Conservation (phyloP, 2,329 filamentous ascomycete species). For the Anisogramma anomala region DNA sequence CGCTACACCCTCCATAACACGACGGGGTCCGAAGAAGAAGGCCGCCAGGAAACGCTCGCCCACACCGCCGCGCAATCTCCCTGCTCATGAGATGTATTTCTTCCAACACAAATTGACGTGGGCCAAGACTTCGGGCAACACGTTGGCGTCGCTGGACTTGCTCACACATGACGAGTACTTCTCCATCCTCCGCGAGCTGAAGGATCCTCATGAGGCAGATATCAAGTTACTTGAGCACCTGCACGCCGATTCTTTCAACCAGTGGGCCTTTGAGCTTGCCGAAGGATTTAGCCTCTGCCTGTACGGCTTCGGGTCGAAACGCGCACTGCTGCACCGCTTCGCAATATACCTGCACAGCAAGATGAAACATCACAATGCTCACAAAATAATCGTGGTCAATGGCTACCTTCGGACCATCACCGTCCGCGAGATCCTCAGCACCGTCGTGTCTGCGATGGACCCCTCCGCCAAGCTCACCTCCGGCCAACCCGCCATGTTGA, state of each 20-base stretch:
- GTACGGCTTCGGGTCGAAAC: slow-evolving; percentile 88
- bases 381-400: slow-evolving; percentile 72
- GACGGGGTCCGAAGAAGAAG: slow-evolving; percentile 34
- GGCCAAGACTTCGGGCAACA: slow-evolving; percentile 78
- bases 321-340: slow-evolving; percentile 61
- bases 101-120: slow-evolving; percentile 77
- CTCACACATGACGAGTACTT: slow-evolving; percentile 93
- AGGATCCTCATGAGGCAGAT: slow-evolving; percentile 60
- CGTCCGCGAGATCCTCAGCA: slow-evolving; percentile 57
- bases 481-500: slow-evolving; percentile 55
- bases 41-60: slow-evolving; percentile 51
- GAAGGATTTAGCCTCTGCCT: slow-evolving; percentile 82
- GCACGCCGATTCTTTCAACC: slow-evolving; percentile 71
- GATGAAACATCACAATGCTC: slow-evolving; percentile 25
- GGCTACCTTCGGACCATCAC: slow-evolving; percentile 62
- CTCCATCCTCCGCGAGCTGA: slow-evolving; percentile 47
- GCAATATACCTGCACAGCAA: slow-evolving; percentile 54
- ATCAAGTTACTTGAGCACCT: slow-evolving; percentile 60
- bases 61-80: slow-evolving; percentile 69
- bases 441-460: slow-evolving; percentile 53
- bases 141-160: slow-evolving; percentile 58
- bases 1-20: slow-evolving; percentile 36
- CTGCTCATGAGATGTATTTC: slow-evolving; percentile 86
- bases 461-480: slow-evolving; percentile 38
- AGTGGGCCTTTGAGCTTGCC: slow-evolving; percentile 84